Conservation (phyloP, 495 filamentous ascomycete genomes). For the Neurospora cerealis region DNA sequence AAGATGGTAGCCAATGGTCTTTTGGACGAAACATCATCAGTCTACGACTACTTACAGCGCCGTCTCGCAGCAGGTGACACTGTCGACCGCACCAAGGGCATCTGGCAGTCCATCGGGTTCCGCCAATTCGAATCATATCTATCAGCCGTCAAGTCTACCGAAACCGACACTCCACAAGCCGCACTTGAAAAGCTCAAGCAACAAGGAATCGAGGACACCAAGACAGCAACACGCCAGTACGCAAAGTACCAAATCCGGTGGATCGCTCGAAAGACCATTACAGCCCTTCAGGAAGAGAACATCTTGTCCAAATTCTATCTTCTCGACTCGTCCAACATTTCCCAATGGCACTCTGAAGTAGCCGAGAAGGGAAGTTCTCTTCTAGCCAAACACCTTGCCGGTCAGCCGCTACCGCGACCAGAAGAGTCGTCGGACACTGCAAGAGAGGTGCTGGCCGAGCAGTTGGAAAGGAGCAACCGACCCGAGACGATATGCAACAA, state of each 20-base stretch:
- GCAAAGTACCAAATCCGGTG: conserved; percentile 73
- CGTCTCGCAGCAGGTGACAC: conserved; percentile 37
- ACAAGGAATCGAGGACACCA: conserved; percentile 42
- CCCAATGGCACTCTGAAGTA: conserved; percentile 49
- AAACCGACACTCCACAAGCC: conserved; percentile 4
- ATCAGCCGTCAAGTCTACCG: conserved; percentile 32
- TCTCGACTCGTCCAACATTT: conserved; percentile 59
- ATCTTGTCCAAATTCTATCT: conserved; percentile 53
- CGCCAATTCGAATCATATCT: conserved; percentile 77
- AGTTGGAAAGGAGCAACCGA: conserved; percentile 39
- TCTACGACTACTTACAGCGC: conserved; percentile 45
- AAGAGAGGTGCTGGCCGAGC: conserved; percentile 41
- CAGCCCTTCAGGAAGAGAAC: conserved; percentile 44
- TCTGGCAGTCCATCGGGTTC: conserved; percentile 94
- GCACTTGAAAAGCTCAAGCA: conserved; percentile 29
- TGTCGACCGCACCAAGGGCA: conserved; percentile 66
- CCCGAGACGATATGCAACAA: conserved; percentile 40
- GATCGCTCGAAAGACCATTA: conserved; percentile 74
- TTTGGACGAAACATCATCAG: conserved; percentile 49
- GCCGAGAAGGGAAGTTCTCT: conserved; percentile 52
- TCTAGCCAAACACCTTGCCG: conserved; percentile 48
- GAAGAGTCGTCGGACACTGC: conserved; percentile 50
- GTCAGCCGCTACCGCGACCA: conserved; percentile 48
- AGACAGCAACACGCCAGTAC: conserved; percentile 77
- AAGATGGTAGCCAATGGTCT: conserved; percentile 74